A percentile compares a stretch with the other conserved stretches of the same genome.
Evolutionary conservation across 306 rosid species (phyloP).

Genomic region (Clitoria ternatea): DNA sequence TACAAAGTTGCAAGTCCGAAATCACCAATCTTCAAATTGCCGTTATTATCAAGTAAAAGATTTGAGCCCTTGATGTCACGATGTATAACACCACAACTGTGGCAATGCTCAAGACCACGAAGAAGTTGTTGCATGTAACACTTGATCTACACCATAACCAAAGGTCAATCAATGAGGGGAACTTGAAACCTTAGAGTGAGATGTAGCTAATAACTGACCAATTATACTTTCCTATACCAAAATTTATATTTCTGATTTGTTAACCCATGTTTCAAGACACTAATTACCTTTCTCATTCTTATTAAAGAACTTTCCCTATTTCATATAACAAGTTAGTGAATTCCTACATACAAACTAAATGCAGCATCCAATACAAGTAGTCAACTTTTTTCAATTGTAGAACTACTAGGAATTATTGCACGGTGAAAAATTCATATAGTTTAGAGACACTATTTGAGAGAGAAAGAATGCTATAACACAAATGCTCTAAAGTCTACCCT

Average conservation of each 20-base stretch:
- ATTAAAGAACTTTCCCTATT: not conserved
- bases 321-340: not conserved
- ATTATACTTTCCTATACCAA: not conserved
- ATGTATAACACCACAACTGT: constrained; percentile 71
- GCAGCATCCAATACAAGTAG: not conserved
- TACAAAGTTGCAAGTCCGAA: constrained; percentile 72
- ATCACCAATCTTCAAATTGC: constrained; percentile 79
- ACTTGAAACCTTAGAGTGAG: no score
- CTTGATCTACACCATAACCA: constrained; percentile 52
- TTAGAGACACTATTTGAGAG: not conserved
- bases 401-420: not conserved
- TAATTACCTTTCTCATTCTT: not conserved
- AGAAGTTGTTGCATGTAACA: constrained; percentile 82
- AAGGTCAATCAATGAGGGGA: not conserved
- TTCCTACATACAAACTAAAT: not conserved
- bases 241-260: not conserved
- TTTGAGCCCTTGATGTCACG: constrained; percentile 89
- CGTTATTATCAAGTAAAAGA: constrained; percentile 60
- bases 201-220: not conserved
- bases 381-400: not conserved
- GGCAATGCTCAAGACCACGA: constrained; percentile 77
- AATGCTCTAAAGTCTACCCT: not conserved
- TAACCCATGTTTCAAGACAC: not conserved
- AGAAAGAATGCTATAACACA: not conserved
- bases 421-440: constrained; percentile 1